phyloP scores from a whole-genome alignment of 192 early-diverging fungal species.

The Pilaira anomala region DNA sequence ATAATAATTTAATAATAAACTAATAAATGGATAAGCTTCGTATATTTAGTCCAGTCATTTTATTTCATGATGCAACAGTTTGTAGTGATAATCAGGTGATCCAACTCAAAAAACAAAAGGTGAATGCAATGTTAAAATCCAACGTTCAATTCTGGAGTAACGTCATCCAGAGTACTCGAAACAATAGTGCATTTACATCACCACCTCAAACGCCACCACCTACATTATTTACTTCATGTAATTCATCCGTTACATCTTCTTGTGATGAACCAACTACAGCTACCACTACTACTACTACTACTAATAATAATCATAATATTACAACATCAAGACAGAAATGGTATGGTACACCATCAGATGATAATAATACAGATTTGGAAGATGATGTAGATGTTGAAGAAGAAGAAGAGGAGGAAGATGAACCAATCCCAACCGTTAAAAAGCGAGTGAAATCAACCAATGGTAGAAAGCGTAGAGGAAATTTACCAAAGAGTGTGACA shows the following conservation, averaged over 20 bases:
- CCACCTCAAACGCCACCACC: slow-evolving; percentile 9
- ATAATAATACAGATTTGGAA: not conserved
- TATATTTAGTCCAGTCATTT: slow-evolving; percentile 19
- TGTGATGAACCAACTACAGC: not conserved
- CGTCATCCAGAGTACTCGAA: slow-evolving; percentile 14
- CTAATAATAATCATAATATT: not conserved
- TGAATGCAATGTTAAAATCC: slow-evolving; percentile 13
- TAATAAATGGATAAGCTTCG: not conserved
- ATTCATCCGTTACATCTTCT: too few relatives aligned
- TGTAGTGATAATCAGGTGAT: slow-evolving; percentile 8
- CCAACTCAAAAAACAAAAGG: slow-evolving; percentile 11
- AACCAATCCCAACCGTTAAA: not conserved
- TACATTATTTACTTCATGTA: too few relatives aligned
- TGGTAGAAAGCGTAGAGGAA: slow-evolving; percentile 44
- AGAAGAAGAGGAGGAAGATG: not conserved
- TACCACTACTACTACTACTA: not conserved
- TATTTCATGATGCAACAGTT: slow-evolving; percentile 17
- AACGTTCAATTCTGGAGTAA: slow-evolving; percentile 19
- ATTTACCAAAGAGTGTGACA: slow-evolving; percentile 55
- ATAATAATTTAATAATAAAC: not conserved
- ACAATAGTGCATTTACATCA: not conserved
- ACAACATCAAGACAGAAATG: not conserved
- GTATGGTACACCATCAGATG: not conserved
- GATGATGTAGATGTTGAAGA: slow-evolving; percentile 1
- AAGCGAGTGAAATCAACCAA: slow-evolving; percentile 3